These are phyloP conservation scores for Rhododendron henanense DNA, from an alignment of 148 eudicot species.

Conservation along the genomic window DNA sequence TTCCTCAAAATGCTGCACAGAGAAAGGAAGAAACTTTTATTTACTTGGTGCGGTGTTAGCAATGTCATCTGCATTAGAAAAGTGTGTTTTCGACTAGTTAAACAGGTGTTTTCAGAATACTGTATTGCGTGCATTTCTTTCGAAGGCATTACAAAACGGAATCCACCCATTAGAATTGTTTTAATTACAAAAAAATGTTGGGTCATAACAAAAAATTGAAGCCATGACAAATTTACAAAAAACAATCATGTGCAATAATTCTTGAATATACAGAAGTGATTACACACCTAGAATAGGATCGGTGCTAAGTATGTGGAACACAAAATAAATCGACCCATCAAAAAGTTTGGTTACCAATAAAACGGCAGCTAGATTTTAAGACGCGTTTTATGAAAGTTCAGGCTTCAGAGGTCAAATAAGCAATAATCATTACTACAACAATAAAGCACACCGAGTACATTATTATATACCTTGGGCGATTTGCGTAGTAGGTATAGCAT, in stretches of 20 bases:
- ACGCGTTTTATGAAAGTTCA: background rate
- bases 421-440: background rate
- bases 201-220: background rate
- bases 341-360: background rate
- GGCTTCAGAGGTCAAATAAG: background rate
- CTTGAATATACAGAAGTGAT: background rate
- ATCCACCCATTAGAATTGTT: background rate
- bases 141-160: background rate
- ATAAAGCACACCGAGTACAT: background rate
- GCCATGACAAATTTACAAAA: background rate
- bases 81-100: background rate
- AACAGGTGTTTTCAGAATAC: background rate
- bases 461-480: conserved; percentile 65
- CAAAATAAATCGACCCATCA: background rate
- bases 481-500: conserved; percentile 69
- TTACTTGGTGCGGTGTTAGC: background rate
- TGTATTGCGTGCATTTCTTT: background rate
- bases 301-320: background rate
- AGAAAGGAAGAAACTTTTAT: background rate
- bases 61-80: background rate
- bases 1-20: conserved; percentile 74
- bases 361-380: background rate
- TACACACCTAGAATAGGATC: background rate
- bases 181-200: background rate
- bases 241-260: background rate